These are phyloP conservation scores for Amanita phalloides DNA, from an alignment of 768 basidiomycete species.

Conservation along the genomic window DNA sequence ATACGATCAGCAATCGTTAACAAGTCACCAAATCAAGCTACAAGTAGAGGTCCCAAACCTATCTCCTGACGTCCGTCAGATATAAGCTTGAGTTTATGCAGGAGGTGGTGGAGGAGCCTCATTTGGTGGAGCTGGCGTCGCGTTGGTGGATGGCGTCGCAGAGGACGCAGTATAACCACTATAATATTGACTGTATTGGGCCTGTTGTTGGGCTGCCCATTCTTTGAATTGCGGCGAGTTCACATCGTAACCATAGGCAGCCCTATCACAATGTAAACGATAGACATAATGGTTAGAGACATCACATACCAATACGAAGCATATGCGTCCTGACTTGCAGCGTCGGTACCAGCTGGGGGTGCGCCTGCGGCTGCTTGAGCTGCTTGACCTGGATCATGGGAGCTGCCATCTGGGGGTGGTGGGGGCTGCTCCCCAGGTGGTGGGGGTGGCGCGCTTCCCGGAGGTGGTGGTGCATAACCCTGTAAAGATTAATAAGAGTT, in stretches of 20 bases:
- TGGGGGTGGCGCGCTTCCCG: slow-evolving; percentile 43
- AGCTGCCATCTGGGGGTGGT: slow-evolving; percentile 27
- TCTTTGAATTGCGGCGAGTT: slow-evolving; percentile 76
- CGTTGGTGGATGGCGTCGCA: slow-evolving; percentile 11
- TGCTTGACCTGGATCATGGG: slow-evolving; percentile 17
- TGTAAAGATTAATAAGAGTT: slow-evolving; percentile 8
- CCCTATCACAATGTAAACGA: slow-evolving; percentile 32
- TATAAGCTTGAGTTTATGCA: slow-evolving; percentile 8
- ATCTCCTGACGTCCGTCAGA: neutral
- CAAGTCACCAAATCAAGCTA: neutral
- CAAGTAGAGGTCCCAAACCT: slow-evolving; percentile 1
- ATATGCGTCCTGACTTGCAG: slow-evolving; percentile 33
- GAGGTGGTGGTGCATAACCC: slow-evolving; percentile 41
- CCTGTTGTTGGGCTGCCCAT: slow-evolving; percentile 68
- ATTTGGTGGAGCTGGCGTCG: slow-evolving; percentile 9
- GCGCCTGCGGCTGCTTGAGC: slow-evolving; percentile 2
- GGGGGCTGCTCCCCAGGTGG: slow-evolving; percentile 38
- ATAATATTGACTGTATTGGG: slow-evolving; percentile 69
- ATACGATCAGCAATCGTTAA: slow-evolving; percentile 2
- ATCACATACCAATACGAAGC: slow-evolving; percentile 44
- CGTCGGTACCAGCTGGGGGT: slow-evolving; percentile 14
- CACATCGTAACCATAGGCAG: slow-evolving; percentile 79
- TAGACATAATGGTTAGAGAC: neutral
- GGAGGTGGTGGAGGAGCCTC: slow-evolving; percentile 24
- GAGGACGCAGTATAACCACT: slow-evolving; percentile 30